Evolutionary conservation across 2,329 filamentous ascomycete genomes (phyloP).

Genomic region (Curvularia lunata): DNA sequence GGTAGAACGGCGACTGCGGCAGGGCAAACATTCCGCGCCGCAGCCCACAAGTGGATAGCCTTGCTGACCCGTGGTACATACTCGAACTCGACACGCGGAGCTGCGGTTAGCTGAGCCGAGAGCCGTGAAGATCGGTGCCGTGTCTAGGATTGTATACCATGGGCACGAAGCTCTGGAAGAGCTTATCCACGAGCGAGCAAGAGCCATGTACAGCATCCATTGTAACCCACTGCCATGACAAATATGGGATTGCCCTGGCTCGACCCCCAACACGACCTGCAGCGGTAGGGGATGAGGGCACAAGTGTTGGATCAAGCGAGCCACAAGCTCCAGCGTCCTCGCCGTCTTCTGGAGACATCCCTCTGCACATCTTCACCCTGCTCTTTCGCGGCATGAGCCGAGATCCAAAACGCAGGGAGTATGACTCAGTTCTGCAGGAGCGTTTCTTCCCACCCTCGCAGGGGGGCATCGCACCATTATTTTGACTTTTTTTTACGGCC

Average conservation of each 20-base stretch:
- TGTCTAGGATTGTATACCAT: constrained; percentile 31
- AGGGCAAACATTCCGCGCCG: constrained; percentile 12
- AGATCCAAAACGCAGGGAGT: constrained; percentile 29
- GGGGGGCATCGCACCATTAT: constrained; percentile 12
- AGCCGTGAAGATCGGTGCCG: constrained; percentile 25
- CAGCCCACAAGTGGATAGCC: constrained; percentile 8
- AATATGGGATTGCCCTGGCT: constrained; percentile 20
- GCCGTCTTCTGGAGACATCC: neutral
- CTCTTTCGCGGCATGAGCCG: constrained; percentile 28
- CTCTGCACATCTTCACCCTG: constrained; percentile 12
- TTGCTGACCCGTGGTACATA: constrained; percentile 16
- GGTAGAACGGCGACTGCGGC: constrained; percentile 18
- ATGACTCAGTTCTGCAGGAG: constrained; percentile 33
- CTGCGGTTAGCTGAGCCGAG: constrained; percentile 39
- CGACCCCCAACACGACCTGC: constrained; percentile 12
- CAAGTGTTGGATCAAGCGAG: constrained; percentile 5
- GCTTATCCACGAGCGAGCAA: constrained; percentile 16
- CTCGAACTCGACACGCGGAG: constrained; percentile 37
- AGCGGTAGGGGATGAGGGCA: constrained; percentile 8
- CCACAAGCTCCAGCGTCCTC: neutral
- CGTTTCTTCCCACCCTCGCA: constrained; percentile 30
- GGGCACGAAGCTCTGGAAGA: constrained; percentile 27
- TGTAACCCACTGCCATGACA: constrained; percentile 13
- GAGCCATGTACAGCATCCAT: constrained; percentile 16
- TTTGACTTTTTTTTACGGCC: constrained; percentile 12